Base-by-base conservation (phyloP, 2,329 filamentous ascomycete genomes). In the Proliferodiscus dingleyae region DNA sequence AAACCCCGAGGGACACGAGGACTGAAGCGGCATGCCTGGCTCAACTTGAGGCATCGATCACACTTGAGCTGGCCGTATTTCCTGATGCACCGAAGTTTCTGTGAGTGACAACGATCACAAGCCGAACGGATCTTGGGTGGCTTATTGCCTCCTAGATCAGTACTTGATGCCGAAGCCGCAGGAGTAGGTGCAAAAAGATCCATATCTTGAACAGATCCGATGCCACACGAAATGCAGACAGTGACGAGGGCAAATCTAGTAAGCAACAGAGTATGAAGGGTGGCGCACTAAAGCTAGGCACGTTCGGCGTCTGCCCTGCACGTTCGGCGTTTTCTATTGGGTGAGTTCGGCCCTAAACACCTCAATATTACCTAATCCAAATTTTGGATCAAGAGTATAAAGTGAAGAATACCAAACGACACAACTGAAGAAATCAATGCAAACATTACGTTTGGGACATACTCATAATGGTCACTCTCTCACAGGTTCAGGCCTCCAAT, bases 401-500 rank as follows among this genome's bases (percentile, higher is more conserved):
- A n/a, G n/a, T n/a, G n/a, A n/a, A n/a, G n/a, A n/a, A n/a, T n/a
- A n/a, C n/a, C n/a, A n/a, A n/a, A n/a, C n/a, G n/a, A n/a, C n/a
- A n/a, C n/a, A n/a, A n/a, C n/a, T n/a, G n/a, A n/a, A n/a, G n/a
- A n/a, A n/a, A n/a, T n/a, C n/a, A n/a, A n/a, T n/a, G n/a, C n/a
- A n/a, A n/a, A n/a, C n/a, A n/a, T n/a, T n/a, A n/a, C n/a, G n/a
- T n/a, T n/a, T n/a, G n/a, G n/a, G n/a, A n/a, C n/a, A n/a, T n/a
- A n/a, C n/a, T n/a, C n/a, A 53, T 8, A 39, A 64, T 63, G 63
- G 60, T 63, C 5, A 47, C 53, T 3, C 52, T 64, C 18, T 38
- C 52, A 9, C 41, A 43, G 21, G 55, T 70, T 33, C 60, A 53
- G n/a, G 47, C 58, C 3, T 69, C 68, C 13, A 71, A 71, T 50